Evolutionary conservation across 2,329 filamentous ascomycete species (phyloP).

Genomic region (Incumbomyces delicatus): DNA sequence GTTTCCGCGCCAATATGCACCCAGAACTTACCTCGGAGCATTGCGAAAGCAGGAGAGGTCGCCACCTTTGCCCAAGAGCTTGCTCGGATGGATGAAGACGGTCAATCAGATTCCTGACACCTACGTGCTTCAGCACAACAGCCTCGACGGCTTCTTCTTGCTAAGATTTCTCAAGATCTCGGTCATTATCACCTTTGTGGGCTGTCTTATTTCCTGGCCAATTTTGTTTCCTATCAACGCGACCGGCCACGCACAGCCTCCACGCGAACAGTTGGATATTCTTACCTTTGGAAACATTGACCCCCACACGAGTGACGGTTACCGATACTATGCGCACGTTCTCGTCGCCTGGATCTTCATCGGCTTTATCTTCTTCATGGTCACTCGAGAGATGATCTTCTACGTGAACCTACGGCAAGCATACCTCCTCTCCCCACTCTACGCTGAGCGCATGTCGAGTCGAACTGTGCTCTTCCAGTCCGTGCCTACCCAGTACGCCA

Average conservation of each 20-base stretch:
- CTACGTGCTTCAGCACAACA: conserved; percentile 79
- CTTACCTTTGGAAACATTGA: conserved; percentile 69
- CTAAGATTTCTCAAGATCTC: conserved; percentile 77
- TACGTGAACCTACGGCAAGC: conserved; percentile 90
- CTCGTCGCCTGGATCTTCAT: conserved; percentile 74
- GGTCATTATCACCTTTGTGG: conserved; percentile 70
- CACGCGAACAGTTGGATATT: conserved; percentile 55
- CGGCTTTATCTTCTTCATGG: conserved; percentile 75
- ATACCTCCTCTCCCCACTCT: conserved; percentile 75
- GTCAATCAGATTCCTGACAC: conserved; percentile 62
- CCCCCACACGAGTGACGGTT: conserved; percentile 41
- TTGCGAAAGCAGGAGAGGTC: conserved; percentile 47
- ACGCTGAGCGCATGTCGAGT: conserved; percentile 76
- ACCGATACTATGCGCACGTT: conserved; percentile 72
- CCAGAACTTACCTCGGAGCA: conserved; percentile 45
- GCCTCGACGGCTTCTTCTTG: conserved; percentile 84
- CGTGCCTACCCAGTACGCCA: conserved; percentile 68
- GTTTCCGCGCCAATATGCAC: conserved; percentile 44
- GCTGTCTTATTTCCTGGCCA: conserved; percentile 76
- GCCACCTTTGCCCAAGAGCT: conserved; percentile 49
- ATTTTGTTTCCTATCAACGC: conserved; percentile 81
- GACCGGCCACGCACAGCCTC: conserved; percentile 58
- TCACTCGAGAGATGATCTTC: conserved; percentile 80
- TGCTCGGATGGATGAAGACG: conserved; percentile 57
- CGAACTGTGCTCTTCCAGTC: conserved; percentile 83